Evolutionary conservation across 106 monocot species (phyloP), one percentile per base, ranked within the genome.

Genomic region (Apostasia ramifera): DNA sequence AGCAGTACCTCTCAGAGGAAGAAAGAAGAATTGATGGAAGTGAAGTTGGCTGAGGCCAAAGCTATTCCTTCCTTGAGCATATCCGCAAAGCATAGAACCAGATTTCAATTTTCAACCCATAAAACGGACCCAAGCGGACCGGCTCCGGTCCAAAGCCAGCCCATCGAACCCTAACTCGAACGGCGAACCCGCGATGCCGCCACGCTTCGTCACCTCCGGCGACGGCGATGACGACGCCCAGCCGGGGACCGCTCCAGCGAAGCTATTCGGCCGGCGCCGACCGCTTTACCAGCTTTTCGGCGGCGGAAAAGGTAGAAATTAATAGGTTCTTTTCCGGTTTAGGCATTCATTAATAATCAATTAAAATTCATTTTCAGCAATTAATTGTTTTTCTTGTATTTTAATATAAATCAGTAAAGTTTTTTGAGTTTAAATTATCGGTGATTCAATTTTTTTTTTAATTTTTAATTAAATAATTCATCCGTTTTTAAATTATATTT

Each of bases 1-100:
- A 26, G 26, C 26, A 26, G 26, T 26, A 26, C 26, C 26, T 26
- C 26, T 26, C 26, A 26, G 26, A 26, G 26, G 26, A 26, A 26
- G 26, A 26, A 57, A 57, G 3, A 57, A 61, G 61, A 40, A 61
- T 6, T 37, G 15, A 57, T 1, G 57, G 39, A 38, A 57, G 57
- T 5, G 4, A 38, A 4, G 6, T 37, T 37, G 10, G 61, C 61
- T 10, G 61, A 2, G 10, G 42, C 8, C 11, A 44, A 70, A 70
- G 70, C 70, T 55, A 70, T 70, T 46, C 70, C 43, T 70, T 70
- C 2, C 70, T 70, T 70, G 57, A 47, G n/a, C 59, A 49, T 39
- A 14, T 0, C 1, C 11, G 40, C 48, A n/a, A 71, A 41, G 57
- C 37, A 59, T 71, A 59, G 59, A 59, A 71, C 40, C 61, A 38